These are phyloP conservation scores for Pseudotsuga menziesii DNA, from an alignment of 75 land plant genomes.

Conservation along the genomic window DNA sequence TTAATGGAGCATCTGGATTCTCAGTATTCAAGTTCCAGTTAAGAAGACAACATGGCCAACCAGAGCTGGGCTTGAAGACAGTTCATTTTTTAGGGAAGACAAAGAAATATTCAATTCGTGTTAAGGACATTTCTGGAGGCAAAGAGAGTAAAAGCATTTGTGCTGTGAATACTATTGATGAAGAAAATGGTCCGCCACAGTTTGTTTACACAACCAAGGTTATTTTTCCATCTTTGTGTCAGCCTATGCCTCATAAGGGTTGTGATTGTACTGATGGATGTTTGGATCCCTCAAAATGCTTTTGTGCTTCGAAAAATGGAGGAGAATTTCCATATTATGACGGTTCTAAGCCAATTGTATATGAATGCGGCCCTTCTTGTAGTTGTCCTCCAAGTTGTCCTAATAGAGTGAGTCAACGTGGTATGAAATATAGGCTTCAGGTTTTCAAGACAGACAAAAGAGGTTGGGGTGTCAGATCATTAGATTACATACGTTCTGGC, in stretches of 20 bases:
- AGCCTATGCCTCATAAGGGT: conserved; percentile 10
- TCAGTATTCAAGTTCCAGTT: conserved; percentile 43
- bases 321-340: conserved; percentile 14
- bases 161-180: conserved; percentile 13
- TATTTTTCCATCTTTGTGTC: conserved; percentile 10
- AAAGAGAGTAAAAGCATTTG: conserved; percentile 14
- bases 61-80: conserved; percentile 13
- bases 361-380: conserved; percentile 18
- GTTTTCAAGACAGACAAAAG: conserved; percentile 14
- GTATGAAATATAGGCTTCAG: too few species aligned
- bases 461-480: conserved; percentile 30
- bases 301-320: conserved; percentile 18
- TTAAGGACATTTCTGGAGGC: conserved; percentile 21
- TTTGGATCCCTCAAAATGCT: conserved; percentile 5
- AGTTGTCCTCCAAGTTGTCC: conserved; percentile 10
- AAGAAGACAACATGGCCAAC: conserved; percentile 36
- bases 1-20: conserved; percentile 31
- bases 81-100: conserved; percentile 14
- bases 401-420: conserved; percentile 16
- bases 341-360: conserved; percentile 17
- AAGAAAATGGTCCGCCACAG: not conserved
- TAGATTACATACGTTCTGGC: conserved; percentile 11
- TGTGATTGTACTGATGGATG: conserved; percentile 18
- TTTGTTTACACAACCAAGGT: conserved; percentile 3
- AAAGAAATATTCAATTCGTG: conserved; percentile 7